These are phyloP conservation scores for Heritiera littoralis DNA, from an alignment of 345 rosid genomes.

Conservation along the genomic window DNA sequence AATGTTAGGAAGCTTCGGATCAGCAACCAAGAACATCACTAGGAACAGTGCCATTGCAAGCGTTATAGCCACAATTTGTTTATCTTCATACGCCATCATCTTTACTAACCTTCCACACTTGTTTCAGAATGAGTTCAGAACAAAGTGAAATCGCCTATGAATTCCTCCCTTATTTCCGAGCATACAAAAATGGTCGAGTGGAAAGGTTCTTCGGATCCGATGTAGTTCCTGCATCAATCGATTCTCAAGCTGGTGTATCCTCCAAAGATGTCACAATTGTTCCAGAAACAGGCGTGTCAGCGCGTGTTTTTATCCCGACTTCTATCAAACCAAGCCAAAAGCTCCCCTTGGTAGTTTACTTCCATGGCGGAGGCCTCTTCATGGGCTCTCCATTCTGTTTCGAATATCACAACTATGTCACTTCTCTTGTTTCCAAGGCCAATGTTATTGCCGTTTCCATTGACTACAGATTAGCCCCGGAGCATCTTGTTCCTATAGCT, in stretches of 20 bases:
- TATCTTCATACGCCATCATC: no score
- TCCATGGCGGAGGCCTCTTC: slow-evolving; percentile 43
- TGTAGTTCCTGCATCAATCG: slow-evolving; percentile 25
- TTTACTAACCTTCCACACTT: no score
- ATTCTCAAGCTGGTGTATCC: slow-evolving; percentile 27
- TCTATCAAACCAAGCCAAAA: slow-evolving; percentile 9
- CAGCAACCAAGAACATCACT: no score
- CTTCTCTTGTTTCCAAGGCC: slow-evolving; percentile 27
- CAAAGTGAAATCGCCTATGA: no score
- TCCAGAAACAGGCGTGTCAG: slow-evolving; percentile 26
- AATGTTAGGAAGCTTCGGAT: no score
- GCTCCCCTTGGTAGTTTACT: slow-evolving; percentile 42
- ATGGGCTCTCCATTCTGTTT: slow-evolving; percentile 28
- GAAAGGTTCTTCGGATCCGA: slow-evolving; percentile 38
- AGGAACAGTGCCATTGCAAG: no score
- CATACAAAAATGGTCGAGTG: slow-evolving; percentile 33
- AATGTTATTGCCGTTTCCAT: slow-evolving; percentile 34
- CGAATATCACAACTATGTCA: slow-evolving; percentile 26
- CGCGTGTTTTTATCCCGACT: slow-evolving; percentile 36
- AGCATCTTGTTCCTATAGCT: slow-evolving; percentile 36
- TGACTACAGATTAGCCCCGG: slow-evolving; percentile 43
- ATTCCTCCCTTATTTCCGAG: not conserved
- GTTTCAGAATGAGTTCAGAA: no score
- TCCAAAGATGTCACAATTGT: slow-evolving; percentile 35
- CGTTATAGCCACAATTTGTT: no score